Percentiles rank a stretch among this genome's conserved stretches.
These are phyloP conservation scores for Dacryopinax primogenitus DNA, from an alignment of 768 basidiomycete genomes.

Conservation along the genomic window DNA sequence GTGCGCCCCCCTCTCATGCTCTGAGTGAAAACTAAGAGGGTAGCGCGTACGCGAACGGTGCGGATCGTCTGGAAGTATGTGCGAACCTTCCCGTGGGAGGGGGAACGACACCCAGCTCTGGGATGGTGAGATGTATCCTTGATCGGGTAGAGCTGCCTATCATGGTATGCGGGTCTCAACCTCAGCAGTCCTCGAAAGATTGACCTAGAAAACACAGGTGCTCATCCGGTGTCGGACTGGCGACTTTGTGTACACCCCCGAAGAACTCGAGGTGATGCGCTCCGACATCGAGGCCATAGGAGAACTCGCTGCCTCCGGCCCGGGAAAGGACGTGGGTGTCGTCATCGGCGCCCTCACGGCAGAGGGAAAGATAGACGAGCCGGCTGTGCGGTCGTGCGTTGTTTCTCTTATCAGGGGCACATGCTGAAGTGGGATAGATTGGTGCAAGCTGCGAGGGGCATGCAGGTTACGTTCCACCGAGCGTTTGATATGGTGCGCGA, in stretches of 20 bases:
- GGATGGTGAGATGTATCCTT: slow-evolving; percentile 49
- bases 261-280: slow-evolving; percentile 59
- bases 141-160: slow-evolving; percentile 36
- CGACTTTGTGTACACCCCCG: slow-evolving; percentile 59
- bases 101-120: slow-evolving; percentile 71
- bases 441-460: slow-evolving; percentile 36
- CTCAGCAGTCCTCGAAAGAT: background rate
- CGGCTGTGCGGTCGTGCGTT: slow-evolving; percentile 41
- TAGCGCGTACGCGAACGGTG: slow-evolving; percentile 59
- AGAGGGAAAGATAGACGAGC: slow-evolving; percentile 37
- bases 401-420: background rate
- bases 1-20: slow-evolving; percentile 31
- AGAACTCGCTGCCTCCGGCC: slow-evolving; percentile 15
- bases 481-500: slow-evolving; percentile 63
- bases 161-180: slow-evolving; percentile 39
- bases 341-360: slow-evolving; percentile 16
- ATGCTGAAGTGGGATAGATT: slow-evolving; percentile 35
- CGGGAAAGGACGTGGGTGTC: slow-evolving; percentile 36
- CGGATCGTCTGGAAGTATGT: slow-evolving; percentile 67
- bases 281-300: slow-evolving; percentile 57
- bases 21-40: no score
- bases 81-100: slow-evolving; percentile 58
- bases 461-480: slow-evolving; percentile 60
- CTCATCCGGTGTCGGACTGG: slow-evolving; percentile 74
- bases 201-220: slow-evolving; percentile 33